Evolutionary conservation across 495 filamentous ascomycete genomes (phyloP).

Genomic region (Aspergillus conjunctus): DNA sequence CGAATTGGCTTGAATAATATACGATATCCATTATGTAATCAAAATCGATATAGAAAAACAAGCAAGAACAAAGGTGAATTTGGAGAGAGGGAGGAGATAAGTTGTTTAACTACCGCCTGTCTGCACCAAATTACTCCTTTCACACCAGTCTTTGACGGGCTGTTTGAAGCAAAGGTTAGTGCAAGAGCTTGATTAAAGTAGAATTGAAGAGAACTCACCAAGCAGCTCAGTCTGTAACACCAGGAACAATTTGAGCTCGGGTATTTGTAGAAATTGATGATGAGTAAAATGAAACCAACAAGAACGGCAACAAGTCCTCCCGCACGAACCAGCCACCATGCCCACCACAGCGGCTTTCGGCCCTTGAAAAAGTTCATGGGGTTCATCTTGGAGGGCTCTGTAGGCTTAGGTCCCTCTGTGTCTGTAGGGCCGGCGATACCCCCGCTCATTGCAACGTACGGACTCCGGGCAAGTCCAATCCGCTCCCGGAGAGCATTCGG

Average conservation of each 20-base stretch:
- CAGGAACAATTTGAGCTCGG: slow-evolving; percentile 71
- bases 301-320: slow-evolving; percentile 77
- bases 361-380: slow-evolving; percentile 87
- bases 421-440: slow-evolving; percentile 46
- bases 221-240: slow-evolving; percentile 92
- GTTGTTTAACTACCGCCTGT: slow-evolving; percentile 1
- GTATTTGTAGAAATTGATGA: slow-evolving; percentile 87
- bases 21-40: neutral
- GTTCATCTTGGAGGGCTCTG: slow-evolving; percentile 23
- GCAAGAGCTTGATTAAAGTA: slow-evolving; percentile 5
- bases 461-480: slow-evolving; percentile 66
- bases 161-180: slow-evolving; percentile 40
- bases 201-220: slow-evolving; percentile 63
- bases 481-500: slow-evolving; percentile 76
- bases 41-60: slow-evolving; percentile 2
- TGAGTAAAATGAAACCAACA: slow-evolving; percentile 78
- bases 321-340: slow-evolving; percentile 88
- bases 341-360: slow-evolving; percentile 93
- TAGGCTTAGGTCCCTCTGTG: slow-evolving; percentile 33
- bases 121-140: slow-evolving; percentile 51
- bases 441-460: slow-evolving; percentile 63
- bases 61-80: neutral
- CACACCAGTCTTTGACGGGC: slow-evolving; percentile 79
- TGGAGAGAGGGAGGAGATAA: neutral
- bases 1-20: neutral